Evolutionary conservation across 257 asterid genomes (phyloP).

Genomic region (Nicotiana otophora): DNA sequence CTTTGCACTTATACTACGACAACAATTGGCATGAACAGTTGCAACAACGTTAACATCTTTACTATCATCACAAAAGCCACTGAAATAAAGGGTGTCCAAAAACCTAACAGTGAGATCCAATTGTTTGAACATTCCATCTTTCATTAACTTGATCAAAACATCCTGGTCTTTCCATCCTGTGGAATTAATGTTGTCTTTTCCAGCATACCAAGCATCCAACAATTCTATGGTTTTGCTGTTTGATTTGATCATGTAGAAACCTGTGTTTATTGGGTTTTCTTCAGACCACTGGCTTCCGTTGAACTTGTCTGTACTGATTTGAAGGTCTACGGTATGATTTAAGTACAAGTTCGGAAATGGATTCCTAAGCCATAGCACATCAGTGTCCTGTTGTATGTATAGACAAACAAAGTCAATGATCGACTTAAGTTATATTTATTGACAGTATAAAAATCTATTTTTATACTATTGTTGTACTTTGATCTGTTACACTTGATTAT

Average conservation of each 20-base stretch:
- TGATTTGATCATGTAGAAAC: conserved; percentile 52
- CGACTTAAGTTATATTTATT: no score
- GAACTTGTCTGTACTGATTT: conserved; percentile 51
- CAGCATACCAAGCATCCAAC: conserved; percentile 50
- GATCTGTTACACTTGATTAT: no score
- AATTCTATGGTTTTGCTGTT: conserved; percentile 42
- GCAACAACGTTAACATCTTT: conserved; percentile 24
- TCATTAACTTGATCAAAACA: conserved; percentile 32
- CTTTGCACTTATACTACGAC: conserved; percentile 52
- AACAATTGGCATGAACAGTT: conserved; percentile 74
- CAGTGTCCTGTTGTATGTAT: conserved; percentile 40
- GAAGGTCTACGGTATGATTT: conserved; percentile 36
- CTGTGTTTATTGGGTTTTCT: conserved; percentile 47
- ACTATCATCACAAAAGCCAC: conserved; percentile 57
- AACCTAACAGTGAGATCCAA: conserved; percentile 24
- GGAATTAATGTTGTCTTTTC: conserved; percentile 17
- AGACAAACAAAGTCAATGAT: not conserved
- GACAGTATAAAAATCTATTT: no score
- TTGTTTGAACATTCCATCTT: conserved; percentile 8
- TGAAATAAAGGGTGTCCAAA: conserved; percentile 46
- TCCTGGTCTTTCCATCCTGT: conserved; percentile 63
- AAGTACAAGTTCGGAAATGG: conserved; percentile 41
- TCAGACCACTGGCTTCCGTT: conserved; percentile 35
- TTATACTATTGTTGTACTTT: no score
- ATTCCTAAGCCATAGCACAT: conserved; percentile 62